Conservation (phyloP, 2,329 filamentous ascomycete genomes). For the Ilyonectria robusta region DNA sequence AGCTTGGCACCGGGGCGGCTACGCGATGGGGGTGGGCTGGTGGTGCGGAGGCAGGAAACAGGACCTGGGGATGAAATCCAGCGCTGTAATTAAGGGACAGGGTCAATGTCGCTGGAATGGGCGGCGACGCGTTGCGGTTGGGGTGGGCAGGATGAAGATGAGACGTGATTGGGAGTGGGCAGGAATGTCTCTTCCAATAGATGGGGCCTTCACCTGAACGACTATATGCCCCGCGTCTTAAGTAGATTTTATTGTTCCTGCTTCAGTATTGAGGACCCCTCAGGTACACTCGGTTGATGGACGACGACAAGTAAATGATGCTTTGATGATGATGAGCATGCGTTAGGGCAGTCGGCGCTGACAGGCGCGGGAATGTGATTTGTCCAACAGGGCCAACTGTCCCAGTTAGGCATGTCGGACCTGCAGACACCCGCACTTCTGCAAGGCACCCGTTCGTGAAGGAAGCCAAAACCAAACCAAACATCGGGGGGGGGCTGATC, state of each 20-base stretch:
- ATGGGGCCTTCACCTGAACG: background rate
- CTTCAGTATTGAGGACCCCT: too few species aligned
- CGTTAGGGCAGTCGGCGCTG: too few species aligned
- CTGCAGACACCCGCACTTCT: slow-evolving; percentile 15
- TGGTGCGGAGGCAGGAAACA: slow-evolving; percentile 9
- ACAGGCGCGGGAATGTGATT: too few species aligned
- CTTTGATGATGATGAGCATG: too few species aligned
- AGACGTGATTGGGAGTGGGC: slow-evolving; percentile 13
- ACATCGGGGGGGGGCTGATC: background rate
- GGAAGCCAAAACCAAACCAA: background rate
- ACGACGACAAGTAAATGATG: too few species aligned
- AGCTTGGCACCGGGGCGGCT: background rate
- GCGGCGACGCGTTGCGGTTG: slow-evolving; percentile 1
- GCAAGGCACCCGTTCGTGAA: slow-evolving; percentile 15
- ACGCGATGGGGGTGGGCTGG: background rate
- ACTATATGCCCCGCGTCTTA: background rate
- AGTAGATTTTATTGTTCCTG: background rate
- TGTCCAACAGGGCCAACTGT: background rate
- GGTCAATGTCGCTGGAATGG: slow-evolving; percentile 25
- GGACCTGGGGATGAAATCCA: background rate
- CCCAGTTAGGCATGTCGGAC: background rate
- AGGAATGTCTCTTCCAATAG: slow-evolving; percentile 1
- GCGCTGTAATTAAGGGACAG: slow-evolving; percentile 23
- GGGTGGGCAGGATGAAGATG: slow-evolving; percentile 11
- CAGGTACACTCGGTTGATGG: too few species aligned